phyloP scores from a whole-genome alignment of 495 filamentous ascomycete genomes.

The Chaetomium tenue region DNA sequence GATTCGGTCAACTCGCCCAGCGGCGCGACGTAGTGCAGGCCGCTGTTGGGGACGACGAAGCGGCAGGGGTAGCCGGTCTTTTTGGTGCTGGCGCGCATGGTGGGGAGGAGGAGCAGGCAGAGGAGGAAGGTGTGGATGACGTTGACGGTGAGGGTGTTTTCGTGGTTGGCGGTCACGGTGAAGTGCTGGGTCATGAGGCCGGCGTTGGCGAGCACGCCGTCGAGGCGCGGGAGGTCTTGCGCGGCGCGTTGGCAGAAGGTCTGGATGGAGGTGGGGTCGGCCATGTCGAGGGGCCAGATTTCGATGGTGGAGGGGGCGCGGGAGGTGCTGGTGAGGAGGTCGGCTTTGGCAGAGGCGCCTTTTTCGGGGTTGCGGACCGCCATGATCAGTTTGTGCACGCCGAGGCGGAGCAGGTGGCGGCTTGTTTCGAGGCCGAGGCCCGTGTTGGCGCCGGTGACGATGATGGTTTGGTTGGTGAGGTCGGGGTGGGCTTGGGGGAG shows the following conservation, averaged over 20 bases:
- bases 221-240: constrained; percentile 38
- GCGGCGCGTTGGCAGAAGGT: constrained; percentile 43
- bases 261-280: constrained; percentile 38
- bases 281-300: constrained; percentile 57
- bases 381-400: constrained; percentile 7
- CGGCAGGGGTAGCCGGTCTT: neutral
- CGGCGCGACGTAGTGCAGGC: neutral
- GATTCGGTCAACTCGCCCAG: neutral
- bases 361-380: constrained; percentile 2
- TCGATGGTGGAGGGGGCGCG: constrained; percentile 27
- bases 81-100: constrained; percentile 24
- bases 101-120: constrained; percentile 43
- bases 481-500: neutral
- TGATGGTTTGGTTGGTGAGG: neutral
- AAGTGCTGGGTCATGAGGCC: constrained; percentile 35
- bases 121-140: constrained; percentile 48
- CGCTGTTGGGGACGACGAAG: neutral
- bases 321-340: neutral
- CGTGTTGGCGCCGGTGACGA: constrained; percentile 7
- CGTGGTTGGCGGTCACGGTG: constrained; percentile 34
- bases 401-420: constrained; percentile 5
- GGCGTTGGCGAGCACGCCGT: constrained; percentile 51
- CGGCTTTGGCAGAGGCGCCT: neutral
- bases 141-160: constrained; percentile 48
- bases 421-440: constrained; percentile 10